phyloP scores from a whole-genome alignment of 129 eudicot species.

The Flaveria robusta region DNA sequence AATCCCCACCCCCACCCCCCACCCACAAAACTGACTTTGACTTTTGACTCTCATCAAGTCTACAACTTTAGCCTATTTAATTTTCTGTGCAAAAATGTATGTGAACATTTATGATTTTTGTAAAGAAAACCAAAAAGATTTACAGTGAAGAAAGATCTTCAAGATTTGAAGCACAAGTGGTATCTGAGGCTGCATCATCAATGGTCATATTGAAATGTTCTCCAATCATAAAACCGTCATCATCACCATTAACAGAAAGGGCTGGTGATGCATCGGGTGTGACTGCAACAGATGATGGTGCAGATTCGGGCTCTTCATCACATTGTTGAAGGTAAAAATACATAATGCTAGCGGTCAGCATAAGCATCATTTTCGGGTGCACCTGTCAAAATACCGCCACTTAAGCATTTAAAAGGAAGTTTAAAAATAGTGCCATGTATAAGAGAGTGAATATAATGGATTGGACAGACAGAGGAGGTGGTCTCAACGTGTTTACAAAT shows the following conservation, averaged over 20 bases:
- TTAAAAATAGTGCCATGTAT: background rate
- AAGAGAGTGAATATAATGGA: background rate
- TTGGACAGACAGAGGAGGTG: background rate
- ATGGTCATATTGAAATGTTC: conserved; percentile 50
- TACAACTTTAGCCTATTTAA: conserved; percentile 18
- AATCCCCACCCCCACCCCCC: background rate
- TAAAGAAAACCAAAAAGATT: conserved; percentile 12
- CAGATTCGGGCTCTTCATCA: conserved; percentile 52
- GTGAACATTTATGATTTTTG: conserved; percentile 13
- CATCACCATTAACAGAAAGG: conserved; percentile 46
- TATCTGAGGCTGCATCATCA: conserved; percentile 60
- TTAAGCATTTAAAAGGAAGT: background rate
- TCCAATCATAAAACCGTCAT: conserved; percentile 44
- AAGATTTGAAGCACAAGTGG: conserved; percentile 42
- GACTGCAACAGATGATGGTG: conserved; percentile 44
- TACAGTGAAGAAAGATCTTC: conserved; percentile 36
- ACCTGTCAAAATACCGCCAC: conserved; percentile 45
- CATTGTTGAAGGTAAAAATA: conserved; percentile 86
- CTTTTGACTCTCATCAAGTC: conserved; percentile 24
- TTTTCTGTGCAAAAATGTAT: conserved; percentile 14
- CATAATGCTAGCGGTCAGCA: conserved; percentile 89
- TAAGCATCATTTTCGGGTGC: conserved; percentile 91
- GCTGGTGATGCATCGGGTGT: conserved; percentile 61
- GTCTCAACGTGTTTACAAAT: background rate
- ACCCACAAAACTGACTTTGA: background rate